Evolutionary conservation across 768 basidiomycete genomes (phyloP).

Genomic region (Kwoniella newhampshirensis): DNA sequence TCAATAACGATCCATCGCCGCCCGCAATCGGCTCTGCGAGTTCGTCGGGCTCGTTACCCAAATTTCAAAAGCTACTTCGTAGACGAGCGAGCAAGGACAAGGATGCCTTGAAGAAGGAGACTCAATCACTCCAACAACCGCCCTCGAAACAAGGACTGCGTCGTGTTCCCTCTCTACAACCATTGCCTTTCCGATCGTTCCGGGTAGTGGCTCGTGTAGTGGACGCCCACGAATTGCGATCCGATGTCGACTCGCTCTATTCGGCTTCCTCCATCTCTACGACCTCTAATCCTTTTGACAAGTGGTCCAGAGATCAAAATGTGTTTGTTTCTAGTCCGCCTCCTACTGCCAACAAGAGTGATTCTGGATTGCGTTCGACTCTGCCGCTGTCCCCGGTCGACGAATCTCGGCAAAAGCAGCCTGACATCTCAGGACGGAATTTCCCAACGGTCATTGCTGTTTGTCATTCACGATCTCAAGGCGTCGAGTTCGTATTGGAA

Average conservation of each 20-base stretch:
- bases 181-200: conserved; percentile 62
- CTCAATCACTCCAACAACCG: not conserved
- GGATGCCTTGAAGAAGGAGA: conserved; percentile 21
- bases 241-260: conserved; percentile 13
- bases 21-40: not conserved
- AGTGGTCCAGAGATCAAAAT: conserved; percentile 10
- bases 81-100: conserved; percentile 41
- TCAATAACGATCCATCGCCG: not conserved
- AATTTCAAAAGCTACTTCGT: conserved; percentile 46
- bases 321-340: not conserved
- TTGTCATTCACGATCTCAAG: conserved; percentile 53
- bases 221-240: conserved; percentile 67
- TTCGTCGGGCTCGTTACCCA: conserved; percentile 31
- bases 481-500: conserved; percentile 74
- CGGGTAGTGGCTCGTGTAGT: conserved; percentile 73
- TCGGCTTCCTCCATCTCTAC: not conserved
- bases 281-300: conserved; percentile 5
- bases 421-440: conserved; percentile 61
- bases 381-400: not conserved
- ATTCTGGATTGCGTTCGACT: not conserved
- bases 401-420: conserved; percentile 5
- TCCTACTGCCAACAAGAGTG: too few species aligned
- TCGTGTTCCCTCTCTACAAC: conserved; percentile 17
- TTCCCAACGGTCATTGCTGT: conserved; percentile 60
- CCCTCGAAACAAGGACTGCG: not conserved